Evolutionary conservation across 495 filamentous ascomycete genomes (phyloP).

Genomic region (Rhizodiscina lignyota): DNA sequence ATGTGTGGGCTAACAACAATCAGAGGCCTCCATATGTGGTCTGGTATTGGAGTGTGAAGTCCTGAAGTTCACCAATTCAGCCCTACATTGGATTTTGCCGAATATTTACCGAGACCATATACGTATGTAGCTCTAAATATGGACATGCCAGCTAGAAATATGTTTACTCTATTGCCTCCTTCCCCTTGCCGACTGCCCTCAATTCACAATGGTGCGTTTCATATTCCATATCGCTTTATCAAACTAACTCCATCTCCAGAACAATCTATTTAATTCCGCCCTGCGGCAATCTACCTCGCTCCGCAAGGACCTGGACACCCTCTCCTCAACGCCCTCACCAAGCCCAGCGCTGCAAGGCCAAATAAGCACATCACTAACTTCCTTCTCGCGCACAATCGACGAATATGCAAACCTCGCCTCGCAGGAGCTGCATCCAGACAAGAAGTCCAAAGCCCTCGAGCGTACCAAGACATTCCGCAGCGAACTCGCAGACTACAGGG

Average conservation of each 20-base stretch:
- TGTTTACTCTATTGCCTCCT: too few relatives aligned
- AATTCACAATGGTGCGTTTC: neutral
- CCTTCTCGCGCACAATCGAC: conserved; percentile 81
- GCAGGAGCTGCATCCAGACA: conserved; percentile 69
- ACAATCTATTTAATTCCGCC: conserved; percentile 3
- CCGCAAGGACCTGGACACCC: conserved; percentile 2
- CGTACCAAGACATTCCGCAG: conserved; percentile 70
- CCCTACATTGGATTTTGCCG: too few relatives aligned
- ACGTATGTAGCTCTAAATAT: too few relatives aligned
- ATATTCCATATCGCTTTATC: neutral
- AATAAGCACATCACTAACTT: conserved; percentile 72
- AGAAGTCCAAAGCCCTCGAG: conserved; percentile 80
- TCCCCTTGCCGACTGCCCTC: too few relatives aligned
- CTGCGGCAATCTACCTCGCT: conserved; percentile 1
- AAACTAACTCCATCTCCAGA: neutral
- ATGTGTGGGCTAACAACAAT: too few relatives aligned
- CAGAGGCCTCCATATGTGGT: too few relatives aligned
- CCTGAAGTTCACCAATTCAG: too few relatives aligned
- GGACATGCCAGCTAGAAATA: too few relatives aligned
- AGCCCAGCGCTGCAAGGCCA: conserved; percentile 82
- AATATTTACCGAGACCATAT: too few relatives aligned
- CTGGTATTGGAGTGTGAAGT: too few relatives aligned
- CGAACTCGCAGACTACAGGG: conserved; percentile 63
- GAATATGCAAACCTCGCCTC: conserved; percentile 77
- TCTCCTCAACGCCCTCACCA: conserved; percentile 64